Evolutionary conservation across 2,329 filamentous ascomycete species (phyloP).

Genomic region (Talaromyces sp.): DNA sequence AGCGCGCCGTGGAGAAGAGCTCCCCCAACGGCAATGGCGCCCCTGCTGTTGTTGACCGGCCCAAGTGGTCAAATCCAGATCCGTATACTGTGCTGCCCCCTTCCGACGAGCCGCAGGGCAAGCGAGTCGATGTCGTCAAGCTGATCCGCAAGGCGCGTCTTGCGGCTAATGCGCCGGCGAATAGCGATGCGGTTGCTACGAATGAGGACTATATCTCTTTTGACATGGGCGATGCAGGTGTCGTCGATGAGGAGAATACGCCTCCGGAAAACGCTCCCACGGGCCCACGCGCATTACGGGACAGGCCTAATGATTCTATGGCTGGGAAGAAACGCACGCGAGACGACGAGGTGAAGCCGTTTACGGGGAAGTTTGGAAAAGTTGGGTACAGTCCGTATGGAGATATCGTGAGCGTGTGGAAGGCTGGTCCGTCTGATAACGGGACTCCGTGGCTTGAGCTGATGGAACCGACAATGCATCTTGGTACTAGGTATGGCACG

Average conservation of each 20-base stretch:
- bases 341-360: conserved; percentile 61
- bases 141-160: conserved; percentile 85
- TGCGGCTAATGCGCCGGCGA: conserved; percentile 45
- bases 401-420: conserved; percentile 51
- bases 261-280: conserved; percentile 34
- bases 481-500: conserved; percentile 25
- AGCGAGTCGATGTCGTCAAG: conserved; percentile 82
- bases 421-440: conserved; percentile 32
- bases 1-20: conserved; percentile 27
- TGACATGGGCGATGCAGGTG: conserved; percentile 55
- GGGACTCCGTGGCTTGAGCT: conserved; percentile 58
- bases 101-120: conserved; percentile 64
- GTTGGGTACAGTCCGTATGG: conserved; percentile 32
- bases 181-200: conserved; percentile 50
- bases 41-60: conserved; percentile 31
- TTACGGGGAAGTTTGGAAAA: conserved; percentile 44
- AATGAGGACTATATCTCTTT: conserved; percentile 88
- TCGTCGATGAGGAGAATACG: conserved; percentile 22
- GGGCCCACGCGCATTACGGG: conserved; percentile 26
- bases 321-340: conserved; percentile 70
- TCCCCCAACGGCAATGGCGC: conserved; percentile 10
- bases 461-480: conserved; percentile 24
- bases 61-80: conserved; percentile 94
- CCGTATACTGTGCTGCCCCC: conserved; percentile 86
- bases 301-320: conserved; percentile 42